These are phyloP conservation scores for Pythium insidiosum DNA, from an alignment of 352 stramenopile species.

Conservation along the genomic window DNA sequence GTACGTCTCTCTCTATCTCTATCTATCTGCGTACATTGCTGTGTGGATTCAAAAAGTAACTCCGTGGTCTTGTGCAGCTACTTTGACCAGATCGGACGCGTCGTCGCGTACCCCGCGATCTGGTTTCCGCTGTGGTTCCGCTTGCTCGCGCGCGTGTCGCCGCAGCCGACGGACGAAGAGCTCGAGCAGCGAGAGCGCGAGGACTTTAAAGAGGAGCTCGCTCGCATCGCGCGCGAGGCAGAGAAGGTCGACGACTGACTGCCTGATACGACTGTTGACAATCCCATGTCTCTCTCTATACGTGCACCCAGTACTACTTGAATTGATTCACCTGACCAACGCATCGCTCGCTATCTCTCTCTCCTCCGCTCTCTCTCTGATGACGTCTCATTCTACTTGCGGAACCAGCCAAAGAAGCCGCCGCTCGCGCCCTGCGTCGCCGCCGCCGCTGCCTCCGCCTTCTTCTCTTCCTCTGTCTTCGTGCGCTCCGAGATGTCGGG, in stretches of 20 bases:
- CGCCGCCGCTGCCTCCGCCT: constrained; percentile 29
- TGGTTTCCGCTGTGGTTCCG: constrained; percentile 80
- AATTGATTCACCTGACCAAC: no score
- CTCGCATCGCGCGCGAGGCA: constrained; percentile 20
- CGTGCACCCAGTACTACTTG: no score
- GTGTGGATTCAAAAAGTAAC: no score
- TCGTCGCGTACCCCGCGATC: constrained; percentile 69
- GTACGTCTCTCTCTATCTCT: constrained; percentile 10
- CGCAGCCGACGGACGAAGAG: constrained; percentile 49
- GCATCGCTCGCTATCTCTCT: no score
- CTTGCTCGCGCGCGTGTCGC: constrained; percentile 56
- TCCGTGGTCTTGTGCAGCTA: no score
- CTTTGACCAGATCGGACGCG: constrained; percentile 62
- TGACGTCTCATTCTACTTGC: no score
- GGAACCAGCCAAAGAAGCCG: constrained; percentile 77
- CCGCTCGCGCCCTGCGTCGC: constrained; percentile 22
- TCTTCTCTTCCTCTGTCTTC: constrained; percentile 72
- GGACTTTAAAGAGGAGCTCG: constrained; percentile 43
- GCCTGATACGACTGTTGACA: neutral
- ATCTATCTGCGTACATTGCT: no score
- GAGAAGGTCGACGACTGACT: constrained; percentile 13
- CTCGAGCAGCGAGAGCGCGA: constrained; percentile 33
- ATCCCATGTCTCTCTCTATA: no score
- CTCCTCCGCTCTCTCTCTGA: no score
- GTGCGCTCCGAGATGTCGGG: constrained; percentile 66